Evolutionary conservation across 2,329 filamentous ascomycete genomes (phyloP), one percentile per base, ranked within the genome.

Genomic region (Exserohilum rostratum): DNA sequence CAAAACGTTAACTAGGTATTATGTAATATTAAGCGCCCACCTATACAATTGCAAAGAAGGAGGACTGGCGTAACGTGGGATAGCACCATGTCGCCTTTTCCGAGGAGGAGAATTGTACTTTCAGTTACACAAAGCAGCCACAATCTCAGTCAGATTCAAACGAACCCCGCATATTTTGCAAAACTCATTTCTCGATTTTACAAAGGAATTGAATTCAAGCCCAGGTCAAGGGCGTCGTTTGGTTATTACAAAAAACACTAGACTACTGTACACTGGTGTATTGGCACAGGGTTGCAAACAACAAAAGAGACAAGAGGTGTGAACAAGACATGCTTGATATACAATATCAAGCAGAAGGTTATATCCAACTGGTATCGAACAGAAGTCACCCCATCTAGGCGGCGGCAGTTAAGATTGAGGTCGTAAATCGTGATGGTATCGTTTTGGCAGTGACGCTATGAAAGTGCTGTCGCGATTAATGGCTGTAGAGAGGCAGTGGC

Each of bases 211-310:
- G 37, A 48, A 53, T 53, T 53, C 22, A 45, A 48, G 15, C 53
- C 44, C 44, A 25, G 33, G 9, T 46, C 39, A 46, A 50, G 50
- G 50, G 42, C 33, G 35, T 50, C 48, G 31, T 25, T n/a, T 11
- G 10, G 22, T 15, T 33, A 56, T 46, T 52, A 56, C 44, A 56
- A 50, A 25, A 25, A 27, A 37, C 34, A 46, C 48, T 56, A 55
- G 17, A 40, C 42, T 57, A 53, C 34, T 38, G 39, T 43, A 50
- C 31, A 49, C 18, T 22, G 43, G 35, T 39, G 20, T 17, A 47
- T 27, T 18, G 33, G n/a, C 34, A 31, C n/a, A 29, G 27, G 34
- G 33, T 38, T 46, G 38, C 34, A 30, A 39, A 37, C 33, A 30
- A 37, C 34, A 47, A 51, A 57, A 44, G 35, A 44, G 49, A 48